Evolutionary conservation across 208 protist genomes (phyloP).

Genomic region (Trypanosoma melophagium): DNA sequence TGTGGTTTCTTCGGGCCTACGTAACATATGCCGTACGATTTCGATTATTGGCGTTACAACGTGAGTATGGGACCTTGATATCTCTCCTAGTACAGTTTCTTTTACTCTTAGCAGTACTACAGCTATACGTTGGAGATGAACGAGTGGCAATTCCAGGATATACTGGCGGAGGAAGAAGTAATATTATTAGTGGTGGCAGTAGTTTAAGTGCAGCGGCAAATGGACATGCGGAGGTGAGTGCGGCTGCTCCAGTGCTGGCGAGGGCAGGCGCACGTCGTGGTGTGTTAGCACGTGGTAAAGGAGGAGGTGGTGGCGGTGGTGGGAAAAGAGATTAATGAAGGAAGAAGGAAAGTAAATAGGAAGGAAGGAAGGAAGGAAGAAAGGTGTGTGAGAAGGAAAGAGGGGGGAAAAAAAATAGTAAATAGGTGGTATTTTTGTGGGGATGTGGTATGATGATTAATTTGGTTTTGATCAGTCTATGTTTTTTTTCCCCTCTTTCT

Average conservation of each 20-base stretch:
- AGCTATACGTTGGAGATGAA: conserved; percentile 1
- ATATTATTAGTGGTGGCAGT: neutral
- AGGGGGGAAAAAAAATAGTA: too few relatives aligned
- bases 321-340: neutral
- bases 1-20: conserved; percentile 25
- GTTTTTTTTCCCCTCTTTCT: too few relatives aligned
- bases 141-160: too few relatives aligned
- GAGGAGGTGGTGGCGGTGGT: neutral
- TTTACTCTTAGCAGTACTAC: conserved; percentile 14
- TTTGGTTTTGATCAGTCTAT: too few relatives aligned
- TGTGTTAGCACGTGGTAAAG: conserved; percentile 7
- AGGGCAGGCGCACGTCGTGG: conserved; percentile 15
- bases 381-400: neutral
- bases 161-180: neutral
- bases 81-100: conserved; percentile 10
- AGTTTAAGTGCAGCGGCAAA: neutral
- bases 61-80: neutral
- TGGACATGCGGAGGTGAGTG: conserved; percentile 1
- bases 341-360: neutral
- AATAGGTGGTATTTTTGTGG: too few relatives aligned
- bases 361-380: neutral
- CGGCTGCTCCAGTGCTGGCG: conserved; percentile 14
- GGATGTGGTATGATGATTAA: too few relatives aligned
- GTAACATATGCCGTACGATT: conserved; percentile 15
- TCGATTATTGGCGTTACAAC: conserved; percentile 19